phyloP scores from a whole-genome alignment of 768 basidiomycete genomes.

The Infundibulicybe gibba region DNA sequence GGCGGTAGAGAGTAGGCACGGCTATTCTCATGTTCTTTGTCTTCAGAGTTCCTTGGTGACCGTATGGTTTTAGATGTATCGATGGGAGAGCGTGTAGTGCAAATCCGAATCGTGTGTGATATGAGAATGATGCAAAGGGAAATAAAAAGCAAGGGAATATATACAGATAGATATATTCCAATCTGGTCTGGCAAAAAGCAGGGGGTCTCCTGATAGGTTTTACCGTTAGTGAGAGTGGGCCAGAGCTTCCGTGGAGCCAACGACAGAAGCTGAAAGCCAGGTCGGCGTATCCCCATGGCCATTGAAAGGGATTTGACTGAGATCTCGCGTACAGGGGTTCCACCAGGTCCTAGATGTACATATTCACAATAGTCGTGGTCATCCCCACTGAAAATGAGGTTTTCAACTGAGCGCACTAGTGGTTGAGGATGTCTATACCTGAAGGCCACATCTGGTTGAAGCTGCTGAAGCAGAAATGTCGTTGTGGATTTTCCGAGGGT shows the following conservation, averaged over 20 bases:
- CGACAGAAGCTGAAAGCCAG: slow-evolving; percentile 90
- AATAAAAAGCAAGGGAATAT: slow-evolving; percentile 63
- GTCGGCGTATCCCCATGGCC: slow-evolving; percentile 79
- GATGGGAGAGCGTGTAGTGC: slow-evolving; percentile 2
- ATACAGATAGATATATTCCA: slow-evolving; percentile 68
- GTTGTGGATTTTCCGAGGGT: slow-evolving; percentile 67
- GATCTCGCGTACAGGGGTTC: slow-evolving; percentile 55
- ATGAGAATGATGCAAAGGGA: slow-evolving; percentile 47
- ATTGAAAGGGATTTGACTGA: slow-evolving; percentile 90
- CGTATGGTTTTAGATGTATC: too few relatives aligned
- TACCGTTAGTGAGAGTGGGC: not conserved
- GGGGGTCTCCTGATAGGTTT: slow-evolving; percentile 43
- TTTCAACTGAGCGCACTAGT: slow-evolving; percentile 4
- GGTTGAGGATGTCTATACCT: slow-evolving; percentile 42
- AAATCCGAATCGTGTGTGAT: slow-evolving; percentile 15
- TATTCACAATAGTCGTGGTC: slow-evolving; percentile 96
- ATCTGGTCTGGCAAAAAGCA: slow-evolving; percentile 87
- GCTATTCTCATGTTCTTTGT: too few relatives aligned
- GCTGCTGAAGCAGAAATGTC: slow-evolving; percentile 56
- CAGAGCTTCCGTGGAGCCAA: slow-evolving; percentile 37
- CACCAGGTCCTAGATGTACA: slow-evolving; percentile 22
- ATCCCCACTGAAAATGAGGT: slow-evolving; percentile 59
- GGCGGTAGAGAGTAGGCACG: too few relatives aligned
- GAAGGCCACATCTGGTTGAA: slow-evolving; percentile 70
- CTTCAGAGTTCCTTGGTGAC: too few relatives aligned